Percentiles rank a stretch among this genome's conserved stretches.
These are phyloP conservation scores for Endogone sp. DNA, from an alignment of 192 early-diverging fungal species.

Conservation along the genomic window DNA sequence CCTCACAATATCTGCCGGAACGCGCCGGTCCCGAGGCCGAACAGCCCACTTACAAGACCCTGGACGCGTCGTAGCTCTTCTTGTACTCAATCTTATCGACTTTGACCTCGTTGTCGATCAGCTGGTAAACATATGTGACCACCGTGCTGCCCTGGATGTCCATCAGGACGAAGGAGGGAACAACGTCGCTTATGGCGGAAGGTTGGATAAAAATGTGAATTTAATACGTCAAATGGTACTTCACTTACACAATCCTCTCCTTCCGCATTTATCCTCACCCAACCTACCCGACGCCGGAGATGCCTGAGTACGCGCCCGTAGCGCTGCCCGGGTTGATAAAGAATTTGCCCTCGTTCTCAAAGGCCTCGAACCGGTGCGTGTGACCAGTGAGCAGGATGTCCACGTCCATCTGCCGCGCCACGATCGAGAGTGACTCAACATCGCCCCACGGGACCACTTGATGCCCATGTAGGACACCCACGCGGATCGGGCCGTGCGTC, in stretches of 20 bases:
- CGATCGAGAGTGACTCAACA: slow-evolving; percentile 62
- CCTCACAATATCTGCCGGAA: no score
- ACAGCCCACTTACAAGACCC: slow-evolving; percentile 17
- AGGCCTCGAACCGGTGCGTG: slow-evolving; percentile 89
- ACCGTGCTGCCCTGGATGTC: slow-evolving; percentile 77
- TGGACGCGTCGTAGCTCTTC: slow-evolving; percentile 42
- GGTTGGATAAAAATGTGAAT: background rate
- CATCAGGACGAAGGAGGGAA: slow-evolving; percentile 95
- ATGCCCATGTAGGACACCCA: slow-evolving; percentile 87
- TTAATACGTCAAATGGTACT: background rate
- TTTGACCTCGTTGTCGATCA: slow-evolving; percentile 87
- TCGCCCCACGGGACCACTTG: slow-evolving; percentile 80
- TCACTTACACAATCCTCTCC: no score
- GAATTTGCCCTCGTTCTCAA: slow-evolving; percentile 87
- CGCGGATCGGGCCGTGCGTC: slow-evolving; percentile 52
- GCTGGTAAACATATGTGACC: slow-evolving; percentile 89
- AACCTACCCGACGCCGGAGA: slow-evolving; percentile 20
- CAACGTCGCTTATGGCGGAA: slow-evolving; percentile 47
- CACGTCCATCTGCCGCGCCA: slow-evolving; percentile 87
- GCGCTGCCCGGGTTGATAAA: slow-evolving; percentile 96
- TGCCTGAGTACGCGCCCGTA: slow-evolving; percentile 72
- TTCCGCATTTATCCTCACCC: background rate
- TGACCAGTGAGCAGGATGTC: slow-evolving; percentile 88
- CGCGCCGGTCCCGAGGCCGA: no score
- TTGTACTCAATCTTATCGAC: slow-evolving; percentile 91